A percentile compares a stretch with the other conserved stretches of the same genome.
phyloP scores from a whole-genome alignment of 805 yeast species.

The Blastobotrys terrestris region DNA sequence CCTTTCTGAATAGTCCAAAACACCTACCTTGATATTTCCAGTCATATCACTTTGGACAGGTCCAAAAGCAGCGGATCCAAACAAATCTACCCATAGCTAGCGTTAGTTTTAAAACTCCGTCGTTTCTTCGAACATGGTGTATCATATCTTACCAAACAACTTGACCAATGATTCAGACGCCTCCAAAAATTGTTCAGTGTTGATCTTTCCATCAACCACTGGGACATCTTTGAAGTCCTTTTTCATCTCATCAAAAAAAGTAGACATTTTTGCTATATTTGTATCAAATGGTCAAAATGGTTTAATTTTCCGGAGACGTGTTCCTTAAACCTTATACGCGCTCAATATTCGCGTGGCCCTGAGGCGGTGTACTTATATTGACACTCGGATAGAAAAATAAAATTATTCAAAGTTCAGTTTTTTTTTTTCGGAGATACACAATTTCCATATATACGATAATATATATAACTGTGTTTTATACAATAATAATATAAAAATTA shows the following conservation, averaged over 20 bases:
- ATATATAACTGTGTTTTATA: background rate
- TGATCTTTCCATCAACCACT: constrained; percentile 50
- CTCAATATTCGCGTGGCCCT: too few species aligned
- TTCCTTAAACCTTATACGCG: too few species aligned
- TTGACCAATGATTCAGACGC: constrained; percentile 81
- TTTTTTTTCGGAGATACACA: too few species aligned
- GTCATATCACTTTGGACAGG: constrained; percentile 85
- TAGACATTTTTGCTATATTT: constrained; percentile 26
- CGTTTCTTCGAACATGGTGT: background rate
- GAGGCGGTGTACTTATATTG: too few species aligned
- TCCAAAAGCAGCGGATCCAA: constrained; percentile 78
- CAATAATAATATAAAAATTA: too few species aligned
- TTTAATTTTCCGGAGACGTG: background rate
- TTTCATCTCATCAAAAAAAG: constrained; percentile 77
- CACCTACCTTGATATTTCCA: constrained; percentile 58
- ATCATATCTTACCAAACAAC: constrained; percentile 51
- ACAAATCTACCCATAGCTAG: constrained; percentile 41
- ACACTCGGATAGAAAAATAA: too few species aligned
- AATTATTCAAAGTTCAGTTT: too few species aligned
- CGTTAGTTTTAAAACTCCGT: background rate
- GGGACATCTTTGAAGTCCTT: constrained; percentile 72
- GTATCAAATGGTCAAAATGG: too few species aligned
- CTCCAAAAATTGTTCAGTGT: constrained; percentile 70
- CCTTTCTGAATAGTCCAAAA: too few species aligned
- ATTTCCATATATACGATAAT: too few species aligned